Evolutionary conservation across 306 rosid species (phyloP).

Genomic region (Cicer arietinum): DNA sequence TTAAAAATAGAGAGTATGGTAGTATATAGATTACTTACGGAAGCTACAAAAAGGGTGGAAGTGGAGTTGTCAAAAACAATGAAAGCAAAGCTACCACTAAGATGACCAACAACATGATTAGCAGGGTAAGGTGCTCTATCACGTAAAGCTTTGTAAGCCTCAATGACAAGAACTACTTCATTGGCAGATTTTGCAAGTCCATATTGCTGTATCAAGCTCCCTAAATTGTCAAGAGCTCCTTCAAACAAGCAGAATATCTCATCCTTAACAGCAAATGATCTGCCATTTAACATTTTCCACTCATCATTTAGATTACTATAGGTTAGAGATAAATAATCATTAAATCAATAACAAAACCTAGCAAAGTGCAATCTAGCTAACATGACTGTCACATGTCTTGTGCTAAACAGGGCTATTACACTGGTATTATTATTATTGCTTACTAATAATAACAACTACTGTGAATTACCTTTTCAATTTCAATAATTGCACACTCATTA

Average conservation of each 20-base stretch:
- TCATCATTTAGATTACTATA: not conserved
- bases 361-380: not conserved
- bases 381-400: not conserved
- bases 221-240: conserved; percentile 93
- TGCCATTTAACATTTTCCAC: conserved; percentile 45
- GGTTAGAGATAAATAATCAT: not conserved
- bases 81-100: conserved; percentile 84
- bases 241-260: conserved; percentile 94
- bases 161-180: conserved; percentile 84
- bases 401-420: no score
- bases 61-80: conserved; percentile 92
- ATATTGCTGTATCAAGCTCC: conserved; percentile 89
- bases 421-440: no score
- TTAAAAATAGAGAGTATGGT: no score
- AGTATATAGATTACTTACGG: conserved; percentile 50
- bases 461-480: no score
- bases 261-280: conserved; percentile 97
- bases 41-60: conserved; percentile 85
- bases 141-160: conserved; percentile 95
- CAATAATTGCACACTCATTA: no score
- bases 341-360: not conserved
- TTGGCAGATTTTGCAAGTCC: conserved; percentile 84
- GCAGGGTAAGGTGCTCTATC: conserved; percentile 97
- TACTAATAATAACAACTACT: no score
- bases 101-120: conserved; percentile 91